Base-by-base conservation (phyloP, 1,139 yeast genomes). In the Suhomyces terraborum region DNA sequence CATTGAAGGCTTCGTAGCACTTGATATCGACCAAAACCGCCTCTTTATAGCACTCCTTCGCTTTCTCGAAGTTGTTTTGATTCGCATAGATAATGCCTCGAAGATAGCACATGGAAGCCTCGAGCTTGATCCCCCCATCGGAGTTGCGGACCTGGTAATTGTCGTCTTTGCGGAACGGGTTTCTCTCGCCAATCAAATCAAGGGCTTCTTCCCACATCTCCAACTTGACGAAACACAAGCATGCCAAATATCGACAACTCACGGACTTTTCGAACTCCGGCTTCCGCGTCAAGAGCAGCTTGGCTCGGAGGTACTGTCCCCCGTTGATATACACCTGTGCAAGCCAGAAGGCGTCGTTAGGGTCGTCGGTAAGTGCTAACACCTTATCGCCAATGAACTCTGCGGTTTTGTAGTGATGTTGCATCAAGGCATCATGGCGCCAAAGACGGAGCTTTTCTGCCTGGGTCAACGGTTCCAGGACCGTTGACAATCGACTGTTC, bases 281-380 rank as follows among this genome's bases (percentile, higher is more conserved):
- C 41, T 65, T 65, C 24, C 68, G 59, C 8, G 77, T 64, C 24
- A 79, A 59, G 36, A 91, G 64, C 51, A 82, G 82, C 42, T 88
- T 79, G 3, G 96, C 97, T 32, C 97, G 71, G 28, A 84, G 76
- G 59, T 80, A 89, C 56, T 87, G 81, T 9, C 94, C 93, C 47
- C 80, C 76, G 38, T 76, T 69, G 61, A 82, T 88, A 58, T 85
- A 83, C 2, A 87, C 95, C 63, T 93, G 96, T 0, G 96, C 97
- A 32, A 93, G 71, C 97, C 98, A 93, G 61, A 89, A 91, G 10
- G 97, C 97, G 61, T 93, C 98, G 55, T 85, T 87, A 12, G 96
- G 85, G 56, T 91, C 97, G 47, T 79, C 76, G 1, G 91, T 85
- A 45, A 91, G 66, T 0, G 91, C 80, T 35, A 86, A 73, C 8